Evolutionary conservation across 2,329 filamentous ascomycete species (phyloP), one percentile per base, ranked within the genome.

Genomic region (Myriosclerotinia duriaeana): DNA sequence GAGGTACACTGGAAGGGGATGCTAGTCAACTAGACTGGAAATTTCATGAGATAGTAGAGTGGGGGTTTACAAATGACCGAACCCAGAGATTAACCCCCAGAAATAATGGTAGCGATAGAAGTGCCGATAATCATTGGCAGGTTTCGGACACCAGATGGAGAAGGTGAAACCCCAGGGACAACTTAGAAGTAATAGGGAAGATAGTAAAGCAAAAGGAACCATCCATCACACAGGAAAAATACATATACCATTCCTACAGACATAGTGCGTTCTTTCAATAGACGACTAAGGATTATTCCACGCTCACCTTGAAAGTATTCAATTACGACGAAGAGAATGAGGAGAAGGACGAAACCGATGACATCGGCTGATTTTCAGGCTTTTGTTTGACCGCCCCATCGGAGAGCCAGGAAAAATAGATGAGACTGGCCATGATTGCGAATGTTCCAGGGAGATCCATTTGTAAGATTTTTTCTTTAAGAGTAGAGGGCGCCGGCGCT

Each of bases 131-230:
- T 75, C 44, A 75, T 67, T n/a, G 81, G 79, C 17, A 83, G 74
- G 63, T 79, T 79, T 30, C 76, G 74, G 15, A 82, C 66, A n/a
- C 74, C 74, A 26, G 70, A 72, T 46, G 75, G 60, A 69, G 72
- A 72, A 15, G 74, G 74, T 26, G 69, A 66, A 42, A 74, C 76
- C 2, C 79, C 80, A 1, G 74, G 75, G 20, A 75, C 70, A 14
- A 77, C 77, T 74, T 85, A 81, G 74, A 85, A 83, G 77, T 82
- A 84, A 67, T 84, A 77, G 1, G 83, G 82, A 6, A 84, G 74
- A 68, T 82, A 82, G 75, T 80, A 82, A 5, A 82, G 74, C 1
- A 79, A 74, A 1, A 83, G 71, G 67, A 84, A 80, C 60, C 81
- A 80, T 14, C 78, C 75, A 3, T 78, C 77, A 17, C 79, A 79